Base-by-base conservation (phyloP, 2,329 filamentous ascomycete species). In the Bipolaris victoriae region DNA sequence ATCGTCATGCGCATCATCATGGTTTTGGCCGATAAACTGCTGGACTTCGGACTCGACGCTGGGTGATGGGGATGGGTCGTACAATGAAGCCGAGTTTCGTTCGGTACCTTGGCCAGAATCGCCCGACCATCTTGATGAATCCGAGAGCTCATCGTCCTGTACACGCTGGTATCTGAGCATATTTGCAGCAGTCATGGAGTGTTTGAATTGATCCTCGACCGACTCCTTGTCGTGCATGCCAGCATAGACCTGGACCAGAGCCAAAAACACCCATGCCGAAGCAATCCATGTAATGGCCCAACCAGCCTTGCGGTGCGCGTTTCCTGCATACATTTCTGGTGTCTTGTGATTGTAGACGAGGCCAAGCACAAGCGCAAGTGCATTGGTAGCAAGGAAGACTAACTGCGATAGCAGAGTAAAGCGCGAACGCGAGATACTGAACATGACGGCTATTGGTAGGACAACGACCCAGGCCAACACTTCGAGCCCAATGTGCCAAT, bases 221-320 rank as follows among this genome's bases (percentile, higher is more conserved):
- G 63, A 47, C 63, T 66, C 40, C 61, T 47, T 52, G 58, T 77
- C 71, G 48, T 74, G 77, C 54, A 82, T 76, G 15, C 83, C 82
- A 4, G 84, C 82, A 59, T 90, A 85, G 40, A 83, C 79, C 50
- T 87, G 87, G 45, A 91, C 77, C 52, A 92, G 73, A 47, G 86
- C 85, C 72, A 96, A 80, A 37, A 89, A 68, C 15, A 89, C 83
- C 78, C 97, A 94, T 0, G 84, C 86, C 50, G 82, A 82, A 10
- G 90, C 82, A 3, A 93, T 81, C 81, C 86, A 90, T 3, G 90
- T 94, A 29, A 89, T 83, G 40, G 91, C 82, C 94, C 94, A 98
- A 52, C 92, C 92, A 41, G 94, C 83, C 75, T 90, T 92, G 79
- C 92, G 88, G 75, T 97, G 93, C n/a, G 89, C 86, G 72, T 96